These are phyloP conservation scores for Allantophomopsis lycopodina DNA, from an alignment of 2,329 filamentous ascomycete genomes.

Conservation along the genomic window DNA sequence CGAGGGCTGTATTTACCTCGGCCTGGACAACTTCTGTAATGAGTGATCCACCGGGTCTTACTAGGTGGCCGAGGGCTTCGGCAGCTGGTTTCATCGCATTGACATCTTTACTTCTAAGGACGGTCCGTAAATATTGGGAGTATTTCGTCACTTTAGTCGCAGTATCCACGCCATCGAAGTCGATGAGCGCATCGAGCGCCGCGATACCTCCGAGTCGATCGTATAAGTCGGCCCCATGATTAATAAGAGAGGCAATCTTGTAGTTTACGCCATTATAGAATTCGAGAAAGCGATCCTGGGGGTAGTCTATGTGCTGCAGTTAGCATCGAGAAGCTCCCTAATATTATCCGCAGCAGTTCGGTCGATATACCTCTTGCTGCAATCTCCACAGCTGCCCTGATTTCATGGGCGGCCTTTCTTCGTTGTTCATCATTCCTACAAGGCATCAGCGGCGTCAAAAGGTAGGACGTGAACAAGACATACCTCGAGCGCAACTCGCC, in stretches of 20 bases:
- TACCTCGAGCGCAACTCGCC: slow-evolving; percentile 1
- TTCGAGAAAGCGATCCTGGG: slow-evolving; percentile 62
- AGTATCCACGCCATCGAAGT: slow-evolving; percentile 90
- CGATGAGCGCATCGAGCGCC: slow-evolving; percentile 83
- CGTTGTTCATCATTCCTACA: slow-evolving; percentile 16
- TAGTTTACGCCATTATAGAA: slow-evolving; percentile 55
- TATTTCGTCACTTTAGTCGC: slow-evolving; percentile 92
- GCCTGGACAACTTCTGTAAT: slow-evolving; percentile 94
- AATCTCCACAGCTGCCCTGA: slow-evolving; percentile 18
- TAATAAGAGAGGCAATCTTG: slow-evolving; percentile 59
- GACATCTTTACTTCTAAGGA: slow-evolving; percentile 83
- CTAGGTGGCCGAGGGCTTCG: slow-evolving; percentile 77
- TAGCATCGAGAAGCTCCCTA: neutral
- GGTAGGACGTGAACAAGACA: neutral
- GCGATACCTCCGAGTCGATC: slow-evolving; percentile 88
- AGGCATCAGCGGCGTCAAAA: neutral
- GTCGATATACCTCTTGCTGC: slow-evolving; percentile 16
- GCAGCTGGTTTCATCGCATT: slow-evolving; percentile 84
- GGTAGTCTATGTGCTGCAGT: slow-evolving; percentile 44
- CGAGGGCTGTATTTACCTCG: slow-evolving; percentile 88
- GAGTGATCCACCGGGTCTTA: slow-evolving; percentile 80
- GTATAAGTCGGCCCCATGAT: slow-evolving; percentile 72
- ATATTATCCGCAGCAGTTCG: neutral
- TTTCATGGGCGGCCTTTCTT: slow-evolving; percentile 17
- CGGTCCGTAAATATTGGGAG: slow-evolving; percentile 74